Conservation (phyloP, 2,329 filamentous ascomycete species). For the Pseudogymnoascus sp. region DNA sequence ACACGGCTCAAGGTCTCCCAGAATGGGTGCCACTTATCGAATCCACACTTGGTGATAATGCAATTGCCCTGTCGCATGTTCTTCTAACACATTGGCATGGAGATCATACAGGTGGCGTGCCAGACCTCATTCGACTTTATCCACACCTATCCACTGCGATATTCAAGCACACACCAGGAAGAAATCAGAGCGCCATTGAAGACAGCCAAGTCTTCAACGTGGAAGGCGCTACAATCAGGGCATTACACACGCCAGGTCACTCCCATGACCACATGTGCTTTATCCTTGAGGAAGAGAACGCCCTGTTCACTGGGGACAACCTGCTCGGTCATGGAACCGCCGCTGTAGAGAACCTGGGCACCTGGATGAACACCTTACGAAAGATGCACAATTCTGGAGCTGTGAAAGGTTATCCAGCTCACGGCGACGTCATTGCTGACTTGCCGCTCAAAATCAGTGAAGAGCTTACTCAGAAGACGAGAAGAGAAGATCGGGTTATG, state of each 20-base stretch:
- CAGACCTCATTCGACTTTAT: constrained; percentile 53
- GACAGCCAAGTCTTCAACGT: constrained; percentile 43
- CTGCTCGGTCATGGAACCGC: constrained; percentile 76
- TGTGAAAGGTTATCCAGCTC: constrained; percentile 33
- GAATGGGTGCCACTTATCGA: constrained; percentile 52
- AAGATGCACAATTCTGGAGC: constrained; percentile 43
- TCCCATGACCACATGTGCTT: constrained; percentile 74
- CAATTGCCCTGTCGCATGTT: constrained; percentile 33
- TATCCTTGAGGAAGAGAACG: constrained; percentile 62
- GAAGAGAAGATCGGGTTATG: constrained; percentile 34
- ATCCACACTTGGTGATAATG: constrained; percentile 22
- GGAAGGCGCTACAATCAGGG: constrained; percentile 55
- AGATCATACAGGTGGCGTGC: constrained; percentile 72
- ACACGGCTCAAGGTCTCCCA: constrained; percentile 69
- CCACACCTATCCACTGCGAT: constrained; percentile 46
- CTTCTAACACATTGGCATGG: constrained; percentile 22
- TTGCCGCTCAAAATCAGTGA: constrained; percentile 31
- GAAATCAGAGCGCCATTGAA: constrained; percentile 42
- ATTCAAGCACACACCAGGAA: constrained; percentile 53
- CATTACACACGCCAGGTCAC: constrained; percentile 61
- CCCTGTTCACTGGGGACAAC: constrained; percentile 80
- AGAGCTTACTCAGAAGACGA: constrained; percentile 31
- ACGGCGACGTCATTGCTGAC: constrained; percentile 33
- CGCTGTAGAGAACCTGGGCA: constrained; percentile 65
- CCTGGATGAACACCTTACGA: constrained; percentile 58